Evolutionary conservation across 2,329 filamentous ascomycete species (phyloP), one percentile per base, ranked within the genome.

Genomic region (Aureobasidium sp.): DNA sequence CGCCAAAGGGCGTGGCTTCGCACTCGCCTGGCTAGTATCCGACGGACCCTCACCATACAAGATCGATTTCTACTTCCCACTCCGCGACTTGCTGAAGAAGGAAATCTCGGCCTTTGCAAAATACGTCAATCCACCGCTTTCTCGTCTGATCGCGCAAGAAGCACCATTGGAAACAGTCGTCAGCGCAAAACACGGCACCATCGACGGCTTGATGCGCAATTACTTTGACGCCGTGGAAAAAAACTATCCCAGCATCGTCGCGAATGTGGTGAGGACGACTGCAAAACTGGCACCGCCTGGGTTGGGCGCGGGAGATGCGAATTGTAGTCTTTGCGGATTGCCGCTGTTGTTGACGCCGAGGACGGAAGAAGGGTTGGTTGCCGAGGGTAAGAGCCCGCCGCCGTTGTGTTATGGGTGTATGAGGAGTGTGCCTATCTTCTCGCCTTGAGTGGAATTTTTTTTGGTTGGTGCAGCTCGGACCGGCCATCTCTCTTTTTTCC

Each of bases 181-280:
- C 69, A 86, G 80, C 27, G 83, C 85, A 60, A 87, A 84, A 64
- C 85, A 89, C 59, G 79, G 88, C 40, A 94, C 89, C 40, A 96
- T 98, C 62, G 90, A 96, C 64, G 85, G 90, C 60, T 79, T 98
- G 51, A 90, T 97, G 84, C 73, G 78, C 55, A 84, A 89, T 54
- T 98, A 96, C 68, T 95, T 98, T 63, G 80, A 82, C 59, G 85
- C 83, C 35, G 88, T 95, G 14, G 90, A 95, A 66, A 80, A 82
- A 59, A 86, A 85, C 55, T 96, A 94, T 64, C 88, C 90, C 3
- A 88, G 87, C 53, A 89, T 97, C 53, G 90, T 98, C 60, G 86
- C 90, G 27, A 98, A 98, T 66, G 93, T 98, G 8, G 91, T 96
- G 4, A 82, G 89, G 57, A 98, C 91, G 29, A 85, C 87, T n/a